Conservation (phyloP, 2,329 filamentous ascomycete genomes). For the Tolypocladium inflatum region DNA sequence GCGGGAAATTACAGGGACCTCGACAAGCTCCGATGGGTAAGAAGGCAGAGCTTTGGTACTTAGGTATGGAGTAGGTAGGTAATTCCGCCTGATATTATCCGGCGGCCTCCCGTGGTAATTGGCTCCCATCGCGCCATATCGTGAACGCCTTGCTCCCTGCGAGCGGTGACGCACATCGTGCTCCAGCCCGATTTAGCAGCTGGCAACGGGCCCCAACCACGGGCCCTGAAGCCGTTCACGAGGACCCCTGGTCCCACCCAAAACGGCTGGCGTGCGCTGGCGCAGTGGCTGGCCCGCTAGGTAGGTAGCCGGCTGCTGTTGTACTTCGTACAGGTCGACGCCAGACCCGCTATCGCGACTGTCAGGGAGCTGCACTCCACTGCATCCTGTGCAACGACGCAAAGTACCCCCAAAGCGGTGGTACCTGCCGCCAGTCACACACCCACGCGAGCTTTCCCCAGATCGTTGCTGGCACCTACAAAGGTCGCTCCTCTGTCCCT, state of each 20-base stretch:
- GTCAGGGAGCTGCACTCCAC: neutral
- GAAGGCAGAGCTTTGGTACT: no score
- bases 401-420: neutral
- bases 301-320: neutral
- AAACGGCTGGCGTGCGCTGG: neutral
- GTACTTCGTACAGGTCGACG: no score
- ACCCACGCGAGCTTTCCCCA: slow-evolving; percentile 1
- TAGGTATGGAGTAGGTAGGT: no score
- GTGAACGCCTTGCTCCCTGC: neutral
- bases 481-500: slow-evolving; percentile 3
- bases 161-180: neutral
- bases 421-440: neutral
- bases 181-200: neutral
- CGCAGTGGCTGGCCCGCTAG: neutral
- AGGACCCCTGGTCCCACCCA: neutral
- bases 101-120: neutral
- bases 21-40: no score
- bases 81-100: neutral
- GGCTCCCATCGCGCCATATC: neutral
- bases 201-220: neutral
- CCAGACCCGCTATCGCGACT: neutral
- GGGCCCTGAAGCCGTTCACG: neutral
- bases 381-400: no score
- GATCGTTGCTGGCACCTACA: neutral
- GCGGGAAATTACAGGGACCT: neutral